Conservation (phyloP, 2,329 filamentous ascomycete genomes). For the Aureobasidium mangrovei region DNA sequence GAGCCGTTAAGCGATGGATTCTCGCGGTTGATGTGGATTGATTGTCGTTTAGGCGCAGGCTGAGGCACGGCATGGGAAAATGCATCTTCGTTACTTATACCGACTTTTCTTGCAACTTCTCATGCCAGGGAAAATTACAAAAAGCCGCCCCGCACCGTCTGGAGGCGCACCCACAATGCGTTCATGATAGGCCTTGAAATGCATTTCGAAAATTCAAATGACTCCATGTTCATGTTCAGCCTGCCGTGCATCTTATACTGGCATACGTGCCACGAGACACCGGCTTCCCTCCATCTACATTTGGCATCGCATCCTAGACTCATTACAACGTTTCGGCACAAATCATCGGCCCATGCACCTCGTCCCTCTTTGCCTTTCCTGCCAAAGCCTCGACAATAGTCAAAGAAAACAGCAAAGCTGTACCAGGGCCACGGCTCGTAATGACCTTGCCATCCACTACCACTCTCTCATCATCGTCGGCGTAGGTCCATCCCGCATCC, state of each 20-base stretch:
- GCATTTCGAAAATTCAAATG: constrained; percentile 13
- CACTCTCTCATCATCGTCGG: constrained; percentile 29
- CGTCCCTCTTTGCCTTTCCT: constrained; percentile 40
- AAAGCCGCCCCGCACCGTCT: constrained; percentile 13
- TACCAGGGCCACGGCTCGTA: constrained; percentile 32
- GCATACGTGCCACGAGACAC: not conserved
- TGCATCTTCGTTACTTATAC: constrained; percentile 13
- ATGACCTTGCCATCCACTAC: constrained; percentile 26
- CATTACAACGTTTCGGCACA: constrained; percentile 15
- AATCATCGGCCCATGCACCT: constrained; percentile 42
- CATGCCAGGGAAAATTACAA: constrained; percentile 12
- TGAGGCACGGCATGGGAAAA: constrained; percentile 15
- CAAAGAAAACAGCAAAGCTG: constrained; percentile 31
- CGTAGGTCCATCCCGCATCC: constrained; percentile 28
- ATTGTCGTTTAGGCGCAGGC: constrained; percentile 16
- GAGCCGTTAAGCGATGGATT: constrained; percentile 11
- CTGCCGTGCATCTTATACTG: not conserved
- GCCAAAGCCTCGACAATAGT: constrained; percentile 30
- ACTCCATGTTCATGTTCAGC: constrained; percentile 8
- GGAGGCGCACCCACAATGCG: constrained; percentile 14
- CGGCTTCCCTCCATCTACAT: not conserved
- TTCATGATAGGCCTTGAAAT: constrained; percentile 15
- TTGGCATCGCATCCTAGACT: not conserved
- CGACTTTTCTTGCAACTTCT: constrained; percentile 12
- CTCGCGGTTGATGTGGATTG: constrained; percentile 11